Evolutionary conservation across 2,329 filamentous ascomycete species (phyloP), one percentile per base, ranked within the genome.

Genomic region (Didymella pomorum): DNA sequence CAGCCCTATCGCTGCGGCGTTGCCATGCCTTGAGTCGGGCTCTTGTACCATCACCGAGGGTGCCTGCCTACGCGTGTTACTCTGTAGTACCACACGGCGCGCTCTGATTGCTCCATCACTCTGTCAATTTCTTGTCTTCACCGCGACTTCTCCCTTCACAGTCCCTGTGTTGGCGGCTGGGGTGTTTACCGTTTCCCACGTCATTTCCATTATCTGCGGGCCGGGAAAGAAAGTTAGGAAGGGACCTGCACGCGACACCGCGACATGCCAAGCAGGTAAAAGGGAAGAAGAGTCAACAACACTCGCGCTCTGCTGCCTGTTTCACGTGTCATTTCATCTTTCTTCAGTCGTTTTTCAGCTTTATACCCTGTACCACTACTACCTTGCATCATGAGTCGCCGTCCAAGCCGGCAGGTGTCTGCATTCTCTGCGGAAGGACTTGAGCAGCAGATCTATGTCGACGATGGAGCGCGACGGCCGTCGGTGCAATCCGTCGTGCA

Each of bases 81-180:
- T 70, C 69, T 76, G 75, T 77, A 76, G 69, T 73, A 76, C 74
- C 70, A 71, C 67, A 67, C 68, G 23, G 25, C 52, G 52, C 39
- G 29, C 47, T 52, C 54, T 64, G 61, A 64, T 63, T 58, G 56
- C 39, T 50, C 45, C 56, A 42, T 43, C 50, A 25, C 25, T 23
- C 45, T 54, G 20, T 54, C 41, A 21, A 50, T 50, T 33, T 41
- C 45, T 52, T 41, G 29, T 50, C 50, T 58, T 58, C 50, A 58
- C 56, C 56, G 56, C 56, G 56, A 49, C 33, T 58, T 45, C 56
- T 50, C 56, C 50, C 56, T 50, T 51, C 45, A 50, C 50, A 46
- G 31, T 43, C 56, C 44, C 55, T 58, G 55, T 25, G 23, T 53
- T 53, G 44, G 49, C 29, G 50, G 49, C 50, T 53, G 50, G 45